Evolutionary conservation across 2,329 filamentous ascomycete species (phyloP).

Genomic region (Teratosphaeria zuluensis): DNA sequence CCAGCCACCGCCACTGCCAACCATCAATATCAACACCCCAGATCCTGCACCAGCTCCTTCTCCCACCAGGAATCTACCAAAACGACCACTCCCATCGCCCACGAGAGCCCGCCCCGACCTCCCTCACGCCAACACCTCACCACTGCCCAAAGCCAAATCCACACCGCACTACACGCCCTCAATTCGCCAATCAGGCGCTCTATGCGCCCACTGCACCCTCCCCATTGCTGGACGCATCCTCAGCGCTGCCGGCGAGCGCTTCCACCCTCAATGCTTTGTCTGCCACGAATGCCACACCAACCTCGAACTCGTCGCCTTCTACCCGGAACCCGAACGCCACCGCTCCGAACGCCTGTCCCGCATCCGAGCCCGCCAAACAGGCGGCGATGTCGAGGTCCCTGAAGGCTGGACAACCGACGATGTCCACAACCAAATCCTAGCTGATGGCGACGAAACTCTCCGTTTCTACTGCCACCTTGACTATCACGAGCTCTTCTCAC

Average conservation of each 20-base stretch:
- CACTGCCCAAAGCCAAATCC: conserved; percentile 25
- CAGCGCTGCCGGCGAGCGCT: conserved; percentile 68
- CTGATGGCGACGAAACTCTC: conserved; percentile 60
- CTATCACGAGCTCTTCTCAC: conserved; percentile 90
- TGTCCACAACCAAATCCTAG: conserved; percentile 17
- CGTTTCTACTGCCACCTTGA: conserved; percentile 98
- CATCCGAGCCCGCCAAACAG: conserved; percentile 53
- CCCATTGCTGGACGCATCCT: conserved; percentile 88
- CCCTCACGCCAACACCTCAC: conserved; percentile 22
- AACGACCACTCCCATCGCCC: conserved; percentile 35
- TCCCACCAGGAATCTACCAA: conserved; percentile 14
- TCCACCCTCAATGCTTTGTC: conserved; percentile 87
- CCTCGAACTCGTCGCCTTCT: conserved; percentile 93
- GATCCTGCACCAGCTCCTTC: conserved; percentile 5
- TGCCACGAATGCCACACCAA: conserved; percentile 80
- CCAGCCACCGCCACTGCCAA: conserved; percentile 8
- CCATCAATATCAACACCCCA: conserved; percentile 11
- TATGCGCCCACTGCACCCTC: conserved; percentile 73
- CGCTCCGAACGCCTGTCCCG: conserved; percentile 63
- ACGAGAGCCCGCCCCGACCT: conserved; percentile 36
- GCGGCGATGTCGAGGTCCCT: conserved; percentile 45
- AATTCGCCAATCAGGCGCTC: conserved; percentile 49
- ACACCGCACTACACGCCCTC: conserved; percentile 38
- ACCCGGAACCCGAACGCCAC: conserved; percentile 71
- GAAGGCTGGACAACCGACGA: conserved; percentile 51